phyloP scores from a whole-genome alignment of 2,329 filamentous ascomycete genomes.

The Ceratocystis alfenasii region DNA sequence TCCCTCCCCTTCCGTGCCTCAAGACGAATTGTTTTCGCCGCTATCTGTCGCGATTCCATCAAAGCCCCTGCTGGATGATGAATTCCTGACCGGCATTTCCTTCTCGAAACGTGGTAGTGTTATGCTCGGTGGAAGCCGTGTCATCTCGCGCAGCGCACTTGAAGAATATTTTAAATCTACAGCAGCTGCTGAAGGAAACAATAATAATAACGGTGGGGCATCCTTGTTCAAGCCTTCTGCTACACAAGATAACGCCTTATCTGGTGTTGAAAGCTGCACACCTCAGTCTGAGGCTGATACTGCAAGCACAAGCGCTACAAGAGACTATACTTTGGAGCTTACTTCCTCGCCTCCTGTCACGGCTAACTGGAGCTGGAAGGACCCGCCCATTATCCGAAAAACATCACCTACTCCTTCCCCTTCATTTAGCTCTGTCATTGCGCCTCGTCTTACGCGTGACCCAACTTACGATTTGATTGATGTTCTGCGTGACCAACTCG shows the following conservation, averaged over 20 bases:
- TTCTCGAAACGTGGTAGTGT: slow-evolving; percentile 55
- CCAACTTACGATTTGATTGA: slow-evolving; percentile 19
- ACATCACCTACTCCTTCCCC: slow-evolving; percentile 20
- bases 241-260: neutral
- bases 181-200: neutral
- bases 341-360: neutral
- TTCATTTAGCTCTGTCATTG: slow-evolving; percentile 16
- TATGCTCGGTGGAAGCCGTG: slow-evolving; percentile 29
- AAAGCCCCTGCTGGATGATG: slow-evolving; percentile 45
- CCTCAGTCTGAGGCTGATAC: neutral
- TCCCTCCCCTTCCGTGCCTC: neutral
- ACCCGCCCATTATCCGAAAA: slow-evolving; percentile 16
- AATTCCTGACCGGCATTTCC: slow-evolving; percentile 43
- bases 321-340: neutral
- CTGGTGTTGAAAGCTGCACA: neutral
- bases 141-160: slow-evolving; percentile 19
- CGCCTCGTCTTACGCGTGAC: slow-evolving; percentile 8
- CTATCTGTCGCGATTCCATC: slow-evolving; percentile 46
- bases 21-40: slow-evolving; percentile 33
- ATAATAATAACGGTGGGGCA: neutral
- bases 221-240: neutral
- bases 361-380: slow-evolving; percentile 7
- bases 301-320: neutral
- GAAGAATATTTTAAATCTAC: slow-evolving; percentile 15
- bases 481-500: slow-evolving; percentile 11